Percentiles rank a stretch among this genome's conserved stretches.
Conservation (phyloP, 257 asterid species). For the Anisodus acutangulus region DNA sequence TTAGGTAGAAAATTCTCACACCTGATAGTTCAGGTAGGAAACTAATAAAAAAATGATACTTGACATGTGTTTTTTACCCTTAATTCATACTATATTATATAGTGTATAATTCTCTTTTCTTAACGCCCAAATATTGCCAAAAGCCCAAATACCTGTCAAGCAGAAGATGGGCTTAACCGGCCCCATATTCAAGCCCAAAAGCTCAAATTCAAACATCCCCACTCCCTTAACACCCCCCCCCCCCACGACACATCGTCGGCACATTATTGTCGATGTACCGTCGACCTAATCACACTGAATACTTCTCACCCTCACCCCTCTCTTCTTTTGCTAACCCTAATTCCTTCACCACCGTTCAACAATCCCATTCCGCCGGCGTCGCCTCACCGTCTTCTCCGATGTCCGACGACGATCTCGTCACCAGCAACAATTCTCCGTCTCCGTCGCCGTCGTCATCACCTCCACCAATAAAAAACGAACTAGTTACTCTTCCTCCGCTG, state of each 20-base stretch:
- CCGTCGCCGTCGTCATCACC: slow-evolving; percentile 39
- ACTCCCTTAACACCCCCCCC: not conserved
- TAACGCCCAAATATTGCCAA: no score
- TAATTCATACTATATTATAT: no score
- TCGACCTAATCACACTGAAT: slow-evolving; percentile 14
- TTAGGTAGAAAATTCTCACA: no score
- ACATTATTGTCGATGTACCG: slow-evolving; percentile 30
- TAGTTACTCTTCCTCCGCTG: not conserved
- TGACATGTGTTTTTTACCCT: no score
- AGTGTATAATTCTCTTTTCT: no score
- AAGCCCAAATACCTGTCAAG: no score
- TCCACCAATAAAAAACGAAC: slow-evolving; percentile 31
- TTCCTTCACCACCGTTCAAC: no score
- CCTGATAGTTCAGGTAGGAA: no score
- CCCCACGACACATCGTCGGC: slow-evolving; percentile 17
- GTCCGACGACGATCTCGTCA: slow-evolving; percentile 42
- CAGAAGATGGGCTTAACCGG: no score
- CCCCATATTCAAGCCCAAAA: not conserved
- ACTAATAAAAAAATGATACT: no score
- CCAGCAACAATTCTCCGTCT: slow-evolving; percentile 25
- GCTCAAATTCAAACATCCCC: not conserved
- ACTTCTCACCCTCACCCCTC: not conserved
- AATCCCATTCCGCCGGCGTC: not conserved
- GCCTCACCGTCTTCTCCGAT: slow-evolving; percentile 1
- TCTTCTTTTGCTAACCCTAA: not conserved